Base-by-base conservation (phyloP, 2,329 filamentous ascomycete species). In the Apiospora marii region DNA sequence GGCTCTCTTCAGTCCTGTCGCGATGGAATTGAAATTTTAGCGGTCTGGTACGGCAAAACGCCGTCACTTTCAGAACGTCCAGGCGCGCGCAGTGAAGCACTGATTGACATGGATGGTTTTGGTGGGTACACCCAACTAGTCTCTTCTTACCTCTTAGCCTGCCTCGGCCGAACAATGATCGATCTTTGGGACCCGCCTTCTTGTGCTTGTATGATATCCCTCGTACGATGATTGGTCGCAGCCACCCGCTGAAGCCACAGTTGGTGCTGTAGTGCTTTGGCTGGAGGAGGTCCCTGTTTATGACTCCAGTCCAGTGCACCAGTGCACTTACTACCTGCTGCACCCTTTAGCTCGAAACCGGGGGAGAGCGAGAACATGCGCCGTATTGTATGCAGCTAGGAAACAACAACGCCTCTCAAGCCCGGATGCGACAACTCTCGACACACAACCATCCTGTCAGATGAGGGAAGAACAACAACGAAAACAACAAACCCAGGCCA, bases 11-110 rank as follows among this genome's bases (percentile, higher is more conserved):
- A 64, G 30, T 64, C 58, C 34, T 64, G 58, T 64, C 34, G 58
- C 30, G 58, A 64, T 64, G 58, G 58, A 64, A 64, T 64, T 64
- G 34, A 64, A 64, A 64, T 64, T 64, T 64, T 64, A 64, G 58
- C 58, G 58, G 58, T 64, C 58, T 64, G 41, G 34, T 64, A 34
- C 58, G 58, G 58, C 58, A 64, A 41, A 64, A 41, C 58, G 34
- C 30, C 58, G n/a, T 41, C 13, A 64, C 58, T 64, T 64, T 19
- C 8, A 61, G 53, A 22, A 22, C 16, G 10, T 37, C 16, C 53
- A 61, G 53, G 4, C 8, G 34, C 12, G 16, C 27, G 51, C 53
- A 61, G 27, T 7, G 34, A 53, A 22, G 30, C 27, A 37, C 53
- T 37, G 49, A 53, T 13, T 14, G 30, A n/a, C 30, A 61, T 64